Base-by-base conservation (phyloP, 139 green algal genomes). In the Closterium sp. region DNA sequence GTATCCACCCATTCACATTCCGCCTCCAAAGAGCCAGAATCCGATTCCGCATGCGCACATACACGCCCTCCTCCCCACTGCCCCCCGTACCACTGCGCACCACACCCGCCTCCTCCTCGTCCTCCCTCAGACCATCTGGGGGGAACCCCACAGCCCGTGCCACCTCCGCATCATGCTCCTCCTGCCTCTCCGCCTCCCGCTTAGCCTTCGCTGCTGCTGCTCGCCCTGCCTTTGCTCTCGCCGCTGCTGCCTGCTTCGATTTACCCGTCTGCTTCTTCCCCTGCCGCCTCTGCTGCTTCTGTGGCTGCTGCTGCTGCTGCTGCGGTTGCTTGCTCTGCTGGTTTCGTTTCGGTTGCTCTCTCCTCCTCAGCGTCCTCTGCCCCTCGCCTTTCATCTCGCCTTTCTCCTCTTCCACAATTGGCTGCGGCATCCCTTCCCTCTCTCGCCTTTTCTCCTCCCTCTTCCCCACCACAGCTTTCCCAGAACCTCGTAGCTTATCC, bases 61-160 rank as follows among this genome's bases (percentile, higher is more conserved):
- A 94, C 19, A 84, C 22, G 22, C 28, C 50, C 88, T 94, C 88
- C 4, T 94, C 91, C 30, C 88, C 19, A 28, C 29, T 90, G 27
- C 88, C 88, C 62, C 93, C 32, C 70, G 27, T 31, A 5, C 85
- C 85, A 89, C 29, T 93, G 70, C 10, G 22, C 31, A 94, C 29
- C 50, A 94, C 84, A 11, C 88, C 91, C n/a, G 91, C 91, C 34
- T 93, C 34, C 32, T 93, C 93, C 91, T 94, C 91, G 11, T 94
- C 91, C 73, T 94, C 91, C 24, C 88, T 92, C 31, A 94, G 89
- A 0, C 21, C 6, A 27, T 93, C 31, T 11, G 24, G 22, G 1
- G 89, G 91, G 31, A 94, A 94, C 29, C 91, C 91, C 28, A 94
- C 22, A 2, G 88, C 34, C 27, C 22, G 19, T 62, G 91, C 91